Conservation (phyloP, 2,329 filamentous ascomycete species). For the Monosporascus ibericus region DNA sequence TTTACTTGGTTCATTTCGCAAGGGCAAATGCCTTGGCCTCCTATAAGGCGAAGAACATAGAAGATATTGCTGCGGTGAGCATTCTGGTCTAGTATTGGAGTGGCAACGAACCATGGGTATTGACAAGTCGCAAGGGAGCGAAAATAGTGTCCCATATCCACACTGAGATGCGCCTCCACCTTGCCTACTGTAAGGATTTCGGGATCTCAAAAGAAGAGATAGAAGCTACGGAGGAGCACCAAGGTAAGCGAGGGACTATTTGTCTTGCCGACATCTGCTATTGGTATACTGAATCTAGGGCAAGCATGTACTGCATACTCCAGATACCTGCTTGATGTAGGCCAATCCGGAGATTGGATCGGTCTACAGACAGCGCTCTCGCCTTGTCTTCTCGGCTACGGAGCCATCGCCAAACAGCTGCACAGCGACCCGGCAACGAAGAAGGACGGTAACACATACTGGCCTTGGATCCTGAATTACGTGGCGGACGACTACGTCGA, state of each 20-base stretch:
- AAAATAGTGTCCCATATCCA: constrained; percentile 71
- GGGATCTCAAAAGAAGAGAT: constrained; percentile 71
- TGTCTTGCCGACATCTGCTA: not conserved
- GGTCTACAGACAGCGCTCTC: constrained; percentile 79
- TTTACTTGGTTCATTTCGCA: constrained; percentile 87
- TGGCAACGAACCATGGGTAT: not conserved
- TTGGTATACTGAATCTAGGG: not conserved
- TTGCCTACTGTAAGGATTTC: constrained; percentile 76
- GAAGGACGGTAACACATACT: constrained; percentile 67
- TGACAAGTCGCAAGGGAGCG: constrained; percentile 41
- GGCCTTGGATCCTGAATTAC: constrained; percentile 89
- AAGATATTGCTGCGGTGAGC: constrained; percentile 64
- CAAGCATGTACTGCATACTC: constrained; percentile 61
- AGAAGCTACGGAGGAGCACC: constrained; percentile 64
- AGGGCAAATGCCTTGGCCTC: constrained; percentile 78
- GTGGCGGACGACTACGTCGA: constrained; percentile 70
- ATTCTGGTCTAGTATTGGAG: not conserved
- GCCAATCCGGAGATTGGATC: constrained; percentile 81
- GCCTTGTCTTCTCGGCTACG: constrained; percentile 87
- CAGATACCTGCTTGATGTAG: constrained; percentile 80
- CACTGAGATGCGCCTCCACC: constrained; percentile 73
- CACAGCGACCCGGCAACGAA: constrained; percentile 55
- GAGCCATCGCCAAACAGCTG: constrained; percentile 67
- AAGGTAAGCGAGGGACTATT: constrained; percentile 42
- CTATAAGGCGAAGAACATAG: constrained; percentile 73